phyloP scores from a whole-genome alignment of 2,329 filamentous ascomycete species.

The Colletotrichum phormii region DNA sequence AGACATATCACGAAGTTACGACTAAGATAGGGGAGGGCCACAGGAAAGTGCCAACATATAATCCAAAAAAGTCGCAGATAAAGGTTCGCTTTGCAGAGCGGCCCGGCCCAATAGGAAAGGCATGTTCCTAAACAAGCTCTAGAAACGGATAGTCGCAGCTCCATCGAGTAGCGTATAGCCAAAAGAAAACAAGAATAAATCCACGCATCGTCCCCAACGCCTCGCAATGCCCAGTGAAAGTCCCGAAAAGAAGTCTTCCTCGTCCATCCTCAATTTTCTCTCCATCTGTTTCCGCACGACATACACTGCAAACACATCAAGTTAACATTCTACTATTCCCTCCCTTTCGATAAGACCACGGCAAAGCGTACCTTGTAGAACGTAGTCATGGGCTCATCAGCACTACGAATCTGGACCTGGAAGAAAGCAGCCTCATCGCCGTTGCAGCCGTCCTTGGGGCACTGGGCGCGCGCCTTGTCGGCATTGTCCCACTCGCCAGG shows the following conservation, averaged over 20 bases:
- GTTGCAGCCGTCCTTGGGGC: conserved; percentile 82
- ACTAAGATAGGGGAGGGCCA: background rate
- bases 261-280: conserved; percentile 65
- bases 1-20: conserved; percentile 12
- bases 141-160: background rate
- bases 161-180: background rate
- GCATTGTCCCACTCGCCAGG: conserved; percentile 92
- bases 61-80: background rate
- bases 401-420: conserved; percentile 96
- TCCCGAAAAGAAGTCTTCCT: background rate
- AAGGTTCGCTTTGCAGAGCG: background rate
- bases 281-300: conserved; percentile 74
- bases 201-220: conserved; percentile 39
- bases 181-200: conserved; percentile 1
- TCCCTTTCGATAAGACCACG: background rate
- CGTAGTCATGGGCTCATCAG: conserved; percentile 97
- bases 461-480: conserved; percentile 85
- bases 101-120: background rate
- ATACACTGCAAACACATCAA: conserved; percentile 64
- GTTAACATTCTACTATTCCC: background rate
- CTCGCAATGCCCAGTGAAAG: conserved; percentile 41
- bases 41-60: background rate
- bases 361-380: conserved; percentile 80
- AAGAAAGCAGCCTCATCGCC: conserved; percentile 92
- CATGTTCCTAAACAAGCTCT: background rate